Base-by-base conservation (phyloP, 1,284 basidiomycete genomes). In the Boletus smithii region DNA sequence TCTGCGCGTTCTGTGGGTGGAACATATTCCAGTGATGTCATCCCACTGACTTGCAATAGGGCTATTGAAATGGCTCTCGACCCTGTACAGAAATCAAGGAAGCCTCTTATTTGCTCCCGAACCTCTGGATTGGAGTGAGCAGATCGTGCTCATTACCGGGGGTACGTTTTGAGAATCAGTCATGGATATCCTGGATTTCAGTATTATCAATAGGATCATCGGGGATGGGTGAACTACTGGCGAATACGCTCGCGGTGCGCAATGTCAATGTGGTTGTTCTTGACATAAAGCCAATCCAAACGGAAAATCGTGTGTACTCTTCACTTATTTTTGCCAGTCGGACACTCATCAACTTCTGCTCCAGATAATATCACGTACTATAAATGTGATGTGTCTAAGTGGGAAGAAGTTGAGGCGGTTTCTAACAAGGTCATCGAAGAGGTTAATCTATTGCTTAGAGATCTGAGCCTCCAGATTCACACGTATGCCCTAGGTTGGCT, bases 71-170 rank as follows among this genome's bases (percentile, higher is more conserved):
- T 88, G 87, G 80, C 72, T 75, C 52, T 88, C 88, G 10, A 73
- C 71, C 39, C 56, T 88, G 44, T 88, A 88, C 61, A 75, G 86
- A 48, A 91, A 90, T 61, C 83, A 85, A 61, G 78, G 77, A 17
- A 83, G 72, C 54, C 61, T 83, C 39, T 60, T 89, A 17, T 81
- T 79, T 52, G 73, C 76, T 4, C 81, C 83, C 2, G 62, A 69
- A 11, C 75, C 70, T 33, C 66, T 91, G 30, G 81, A 89, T 57
- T 95, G 91, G 91, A 79, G 78, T 29, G 82, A 91, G 38, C 88
- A 97, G 67, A 80, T 94, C 51, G 84, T 95, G 3, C 73, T 97
- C 22, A 75, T 97, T 46, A 97, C 94, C 9, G 94, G 94, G 51
- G 93, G 92, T 90, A 49, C 44, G 78, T 41, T 20, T 44, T 17